A percentile compares a stretch with the other conserved stretches of the same genome.
Conservation (phyloP, 257 asterid species). For the Nicotiana attenuata region DNA sequence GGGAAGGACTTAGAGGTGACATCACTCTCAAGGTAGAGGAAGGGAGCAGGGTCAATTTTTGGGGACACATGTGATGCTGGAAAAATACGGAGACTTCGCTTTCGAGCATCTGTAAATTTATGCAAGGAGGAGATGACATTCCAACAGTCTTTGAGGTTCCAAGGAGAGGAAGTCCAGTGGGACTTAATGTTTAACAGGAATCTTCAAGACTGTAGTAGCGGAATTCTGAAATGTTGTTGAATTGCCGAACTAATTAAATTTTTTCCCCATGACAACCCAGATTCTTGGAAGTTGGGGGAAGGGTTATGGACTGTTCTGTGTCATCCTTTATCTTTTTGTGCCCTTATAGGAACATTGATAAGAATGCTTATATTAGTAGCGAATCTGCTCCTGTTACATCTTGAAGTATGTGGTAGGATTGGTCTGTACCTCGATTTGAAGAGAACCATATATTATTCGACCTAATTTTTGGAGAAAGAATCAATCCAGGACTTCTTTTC, state of each 20-base stretch:
- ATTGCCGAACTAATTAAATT: not conserved
- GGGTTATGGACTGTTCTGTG: not conserved
- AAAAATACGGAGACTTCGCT: not conserved
- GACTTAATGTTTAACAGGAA: not conserved
- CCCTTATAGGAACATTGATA: not conserved
- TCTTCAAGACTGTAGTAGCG: not conserved
- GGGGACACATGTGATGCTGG: not conserved
- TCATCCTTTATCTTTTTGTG: not conserved
- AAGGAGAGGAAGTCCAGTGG: not conserved
- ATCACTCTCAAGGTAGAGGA: not conserved
- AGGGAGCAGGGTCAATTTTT: not conserved
- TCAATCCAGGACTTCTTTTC: not conserved
- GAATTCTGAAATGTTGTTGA: not conserved
- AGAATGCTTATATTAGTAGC: not conserved
- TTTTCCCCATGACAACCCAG: not conserved
- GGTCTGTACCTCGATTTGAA: slow-evolving; percentile 5
- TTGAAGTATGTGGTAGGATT: not conserved
- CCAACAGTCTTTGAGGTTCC: not conserved
- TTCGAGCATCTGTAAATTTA: not conserved
- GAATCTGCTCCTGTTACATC: not conserved
- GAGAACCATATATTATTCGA: not conserved
- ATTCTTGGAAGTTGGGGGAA: not conserved
- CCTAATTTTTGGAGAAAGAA: not conserved
- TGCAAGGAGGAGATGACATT: not conserved
- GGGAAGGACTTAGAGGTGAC: not conserved